phyloP scores from a whole-genome alignment of 345 rosid genomes.

The Psidium guajava region DNA sequence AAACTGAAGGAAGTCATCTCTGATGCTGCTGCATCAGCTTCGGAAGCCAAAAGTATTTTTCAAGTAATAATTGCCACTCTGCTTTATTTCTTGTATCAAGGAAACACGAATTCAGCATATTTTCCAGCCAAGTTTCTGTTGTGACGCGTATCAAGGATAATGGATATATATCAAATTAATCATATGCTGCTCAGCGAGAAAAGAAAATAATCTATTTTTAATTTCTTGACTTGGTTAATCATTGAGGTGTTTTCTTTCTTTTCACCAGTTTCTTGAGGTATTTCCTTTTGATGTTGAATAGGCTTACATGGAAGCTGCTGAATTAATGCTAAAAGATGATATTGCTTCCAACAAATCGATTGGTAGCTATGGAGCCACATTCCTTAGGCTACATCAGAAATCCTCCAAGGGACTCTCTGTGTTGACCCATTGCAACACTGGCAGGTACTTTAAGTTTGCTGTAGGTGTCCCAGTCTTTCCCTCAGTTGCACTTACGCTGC shows the following conservation, averaged over 20 bases:
- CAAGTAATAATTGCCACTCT: constrained; percentile 25
- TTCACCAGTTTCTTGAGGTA: background rate
- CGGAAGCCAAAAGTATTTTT: constrained; percentile 34
- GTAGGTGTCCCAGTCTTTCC: background rate
- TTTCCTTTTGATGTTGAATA: constrained; percentile 2
- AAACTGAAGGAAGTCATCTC: constrained; percentile 56
- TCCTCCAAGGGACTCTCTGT: constrained; percentile 39
- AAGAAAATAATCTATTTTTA: background rate
- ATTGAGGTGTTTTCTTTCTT: background rate
- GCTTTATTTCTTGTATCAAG: background rate
- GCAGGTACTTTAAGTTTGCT: constrained; percentile 36
- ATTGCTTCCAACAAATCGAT: constrained; percentile 87
- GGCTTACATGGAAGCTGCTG: constrained; percentile 78
- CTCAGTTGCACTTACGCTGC: background rate
- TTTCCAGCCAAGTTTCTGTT: background rate
- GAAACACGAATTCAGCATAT: background rate
- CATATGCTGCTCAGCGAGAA: background rate
- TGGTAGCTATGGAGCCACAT: constrained; percentile 61
- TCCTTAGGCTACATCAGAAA: constrained; percentile 34
- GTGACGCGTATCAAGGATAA: background rate
- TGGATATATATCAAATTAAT: background rate
- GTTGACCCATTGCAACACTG: constrained; percentile 96
- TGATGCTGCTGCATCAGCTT: constrained; percentile 28
- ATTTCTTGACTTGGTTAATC: background rate
- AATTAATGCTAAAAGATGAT: constrained; percentile 77